Evolutionary conservation across 257 asterid genomes (phyloP).

Genomic region (Solanum phureja): DNA sequence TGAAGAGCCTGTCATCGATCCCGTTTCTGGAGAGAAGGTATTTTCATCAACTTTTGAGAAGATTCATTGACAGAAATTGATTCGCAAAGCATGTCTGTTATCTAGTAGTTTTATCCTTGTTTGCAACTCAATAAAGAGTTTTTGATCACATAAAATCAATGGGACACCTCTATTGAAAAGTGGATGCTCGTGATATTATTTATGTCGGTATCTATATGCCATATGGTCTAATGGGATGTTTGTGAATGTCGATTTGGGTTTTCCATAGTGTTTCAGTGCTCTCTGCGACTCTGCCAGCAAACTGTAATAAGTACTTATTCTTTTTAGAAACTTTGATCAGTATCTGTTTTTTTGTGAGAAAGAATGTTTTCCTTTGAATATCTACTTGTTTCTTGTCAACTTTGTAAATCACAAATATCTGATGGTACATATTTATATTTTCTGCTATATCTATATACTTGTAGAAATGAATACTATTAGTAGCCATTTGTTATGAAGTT

Average conservation of each 20-base stretch:
- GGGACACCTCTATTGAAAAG: not conserved
- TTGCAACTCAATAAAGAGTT: not conserved
- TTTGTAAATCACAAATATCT: not conserved
- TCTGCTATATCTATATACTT: not conserved
- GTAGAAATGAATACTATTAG: not conserved
- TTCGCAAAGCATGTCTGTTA: not conserved
- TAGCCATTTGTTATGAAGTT: not conserved
- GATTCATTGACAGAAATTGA: not conserved
- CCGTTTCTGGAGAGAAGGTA: constrained; percentile 95
- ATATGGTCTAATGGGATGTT: not conserved
- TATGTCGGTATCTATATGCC: not conserved
- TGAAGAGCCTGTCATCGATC: constrained; percentile 80
- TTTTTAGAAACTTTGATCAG: not conserved
- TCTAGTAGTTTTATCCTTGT: not conserved
- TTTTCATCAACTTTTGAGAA: not conserved
- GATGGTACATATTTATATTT: not conserved
- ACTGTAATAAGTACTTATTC: not conserved
- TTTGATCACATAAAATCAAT: not conserved
- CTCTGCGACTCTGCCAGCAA: not conserved
- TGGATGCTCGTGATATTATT: not conserved
- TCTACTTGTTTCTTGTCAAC: not conserved
- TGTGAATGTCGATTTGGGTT: not conserved
- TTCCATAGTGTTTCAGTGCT: not conserved
- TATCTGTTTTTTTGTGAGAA: not conserved
- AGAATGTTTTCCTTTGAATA: not conserved